phyloP scores from a whole-genome alignment of 225 moss, liverwort and hornwort species.

The Sphagnum tenellum region DNA sequence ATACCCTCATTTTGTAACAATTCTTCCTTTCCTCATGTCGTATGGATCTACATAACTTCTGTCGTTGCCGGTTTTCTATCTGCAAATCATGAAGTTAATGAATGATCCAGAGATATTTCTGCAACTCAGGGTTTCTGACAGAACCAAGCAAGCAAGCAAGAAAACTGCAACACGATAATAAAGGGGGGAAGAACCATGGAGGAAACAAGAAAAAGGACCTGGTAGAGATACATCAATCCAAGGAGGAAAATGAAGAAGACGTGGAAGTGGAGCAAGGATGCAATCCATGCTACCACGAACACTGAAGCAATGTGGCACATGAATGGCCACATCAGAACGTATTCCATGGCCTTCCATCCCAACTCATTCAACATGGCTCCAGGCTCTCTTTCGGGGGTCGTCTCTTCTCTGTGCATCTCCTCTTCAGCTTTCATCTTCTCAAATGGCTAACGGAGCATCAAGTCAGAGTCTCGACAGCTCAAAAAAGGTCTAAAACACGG shows the following conservation, averaged over 20 bases:
- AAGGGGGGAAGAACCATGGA: not conserved
- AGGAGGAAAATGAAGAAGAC: constrained; percentile 49
- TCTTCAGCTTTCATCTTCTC: not conserved
- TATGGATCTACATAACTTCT: constrained; percentile 32
- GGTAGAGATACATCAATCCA: constrained; percentile 62
- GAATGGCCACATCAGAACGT: constrained; percentile 41
- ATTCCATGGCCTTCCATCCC: constrained; percentile 16
- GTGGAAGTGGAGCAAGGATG: constrained; percentile 28
- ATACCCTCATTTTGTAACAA: constrained; percentile 63
- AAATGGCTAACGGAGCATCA: no score
- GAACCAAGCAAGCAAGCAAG: no score
- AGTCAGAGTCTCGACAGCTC: no score
- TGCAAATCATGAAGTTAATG: constrained; percentile 7
- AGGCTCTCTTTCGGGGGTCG: constrained; percentile 4
- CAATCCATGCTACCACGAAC: constrained; percentile 50
- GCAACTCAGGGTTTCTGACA: no score
- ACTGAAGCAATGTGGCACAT: constrained; percentile 73
- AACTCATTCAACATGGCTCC: constrained; percentile 2
- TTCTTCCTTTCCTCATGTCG: constrained; percentile 50
- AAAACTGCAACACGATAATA: no score
- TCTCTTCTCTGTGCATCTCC: constrained; percentile 14
- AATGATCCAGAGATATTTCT: no score
- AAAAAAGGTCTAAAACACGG: no score
- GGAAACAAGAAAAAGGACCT: constrained; percentile 22
- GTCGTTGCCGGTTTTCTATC: constrained; percentile 61